A percentile compares a stretch with the other conserved stretches of the same genome.
These are phyloP conservation scores for Primulina huaijiensis DNA, from an alignment of 257 asterid genomes.

Conservation along the genomic window DNA sequence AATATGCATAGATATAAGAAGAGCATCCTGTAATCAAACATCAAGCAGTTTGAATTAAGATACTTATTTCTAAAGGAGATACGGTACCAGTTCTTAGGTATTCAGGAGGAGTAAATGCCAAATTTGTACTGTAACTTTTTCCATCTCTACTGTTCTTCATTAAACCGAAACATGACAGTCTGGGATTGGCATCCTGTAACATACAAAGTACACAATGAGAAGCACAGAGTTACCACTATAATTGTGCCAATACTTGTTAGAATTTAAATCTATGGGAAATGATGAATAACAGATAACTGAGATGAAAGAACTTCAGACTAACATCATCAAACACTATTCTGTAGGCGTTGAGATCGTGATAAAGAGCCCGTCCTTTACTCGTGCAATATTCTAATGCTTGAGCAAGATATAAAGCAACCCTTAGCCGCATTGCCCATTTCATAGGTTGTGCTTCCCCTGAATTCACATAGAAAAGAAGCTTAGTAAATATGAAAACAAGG, in stretches of 20 bases:
- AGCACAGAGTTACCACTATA: conserved; percentile 23
- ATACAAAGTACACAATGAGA: conserved; percentile 9
- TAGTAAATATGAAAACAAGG: not conserved
- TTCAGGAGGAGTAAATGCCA: conserved; percentile 67
- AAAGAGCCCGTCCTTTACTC: conserved; percentile 80
- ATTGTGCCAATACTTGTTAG: not conserved
- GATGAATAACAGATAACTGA: not conserved
- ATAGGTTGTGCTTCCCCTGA: conserved; percentile 97
- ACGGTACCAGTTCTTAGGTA: conserved; percentile 52
- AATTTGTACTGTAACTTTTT: conserved; percentile 66
- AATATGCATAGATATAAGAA: conserved; percentile 2
- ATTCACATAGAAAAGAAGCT: conserved; percentile 24
- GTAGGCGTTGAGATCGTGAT: conserved; percentile 85
- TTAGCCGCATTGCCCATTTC: conserved; percentile 97
- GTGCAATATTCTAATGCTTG: conserved; percentile 93
- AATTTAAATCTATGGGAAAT: not conserved
- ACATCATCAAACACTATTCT: conserved; percentile 25
- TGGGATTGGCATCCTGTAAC: conserved; percentile 52
- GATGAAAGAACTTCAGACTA: not conserved
- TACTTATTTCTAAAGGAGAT: conserved; percentile 20
- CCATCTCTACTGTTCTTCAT: conserved; percentile 66
- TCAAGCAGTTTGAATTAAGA: not conserved
- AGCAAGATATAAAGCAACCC: conserved; percentile 86
- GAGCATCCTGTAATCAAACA: conserved; percentile 11
- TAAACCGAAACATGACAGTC: conserved; percentile 57